Evolutionary conservation across 169 alveolate species (phyloP).

Genomic region (Plasmodium sp.): DNA sequence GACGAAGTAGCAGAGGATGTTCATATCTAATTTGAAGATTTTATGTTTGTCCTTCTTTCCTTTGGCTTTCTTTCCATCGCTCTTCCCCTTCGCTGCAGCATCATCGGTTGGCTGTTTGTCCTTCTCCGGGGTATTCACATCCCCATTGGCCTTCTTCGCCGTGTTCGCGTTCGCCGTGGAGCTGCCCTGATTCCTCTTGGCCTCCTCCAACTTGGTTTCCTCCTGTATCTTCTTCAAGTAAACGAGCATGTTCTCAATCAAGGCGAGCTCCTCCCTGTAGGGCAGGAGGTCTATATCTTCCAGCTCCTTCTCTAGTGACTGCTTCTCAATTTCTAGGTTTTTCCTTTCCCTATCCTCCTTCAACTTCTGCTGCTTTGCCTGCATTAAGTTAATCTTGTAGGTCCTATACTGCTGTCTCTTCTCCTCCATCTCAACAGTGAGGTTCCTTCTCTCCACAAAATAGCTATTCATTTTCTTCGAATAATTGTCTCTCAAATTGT

Average conservation of each 20-base stretch:
- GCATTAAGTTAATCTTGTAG: conserved; percentile 36
- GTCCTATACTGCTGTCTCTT: conserved; percentile 58
- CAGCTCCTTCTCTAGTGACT: conserved; percentile 30
- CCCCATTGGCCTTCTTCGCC: conserved; percentile 44
- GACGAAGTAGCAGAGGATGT: conserved; percentile 82
- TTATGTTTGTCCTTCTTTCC: conserved; percentile 78
- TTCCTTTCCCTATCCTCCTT: conserved; percentile 72
- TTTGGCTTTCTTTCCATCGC: conserved; percentile 72
- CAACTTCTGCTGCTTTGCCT: conserved; percentile 59
- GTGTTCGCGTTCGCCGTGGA: background rate
- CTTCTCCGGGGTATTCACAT: background rate
- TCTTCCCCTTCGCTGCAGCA: background rate
- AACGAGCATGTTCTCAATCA: conserved; percentile 60
- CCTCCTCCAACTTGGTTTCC: conserved; percentile 36
- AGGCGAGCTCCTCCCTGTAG: conserved; percentile 68
- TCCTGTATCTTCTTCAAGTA: conserved; percentile 60
- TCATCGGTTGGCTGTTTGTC: background rate
- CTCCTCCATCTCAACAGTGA: conserved; percentile 67
- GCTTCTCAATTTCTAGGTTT: conserved; percentile 59
- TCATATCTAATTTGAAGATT: conserved; percentile 81
- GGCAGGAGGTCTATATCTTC: conserved; percentile 67
- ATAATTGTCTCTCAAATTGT: conserved; percentile 45
- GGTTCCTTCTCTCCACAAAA: conserved; percentile 61
- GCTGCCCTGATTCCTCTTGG: conserved; percentile 36
- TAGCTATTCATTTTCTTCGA: conserved; percentile 71